phyloP scores from a whole-genome alignment of 148 eudicot species.

The Chenopodium suecicum region DNA sequence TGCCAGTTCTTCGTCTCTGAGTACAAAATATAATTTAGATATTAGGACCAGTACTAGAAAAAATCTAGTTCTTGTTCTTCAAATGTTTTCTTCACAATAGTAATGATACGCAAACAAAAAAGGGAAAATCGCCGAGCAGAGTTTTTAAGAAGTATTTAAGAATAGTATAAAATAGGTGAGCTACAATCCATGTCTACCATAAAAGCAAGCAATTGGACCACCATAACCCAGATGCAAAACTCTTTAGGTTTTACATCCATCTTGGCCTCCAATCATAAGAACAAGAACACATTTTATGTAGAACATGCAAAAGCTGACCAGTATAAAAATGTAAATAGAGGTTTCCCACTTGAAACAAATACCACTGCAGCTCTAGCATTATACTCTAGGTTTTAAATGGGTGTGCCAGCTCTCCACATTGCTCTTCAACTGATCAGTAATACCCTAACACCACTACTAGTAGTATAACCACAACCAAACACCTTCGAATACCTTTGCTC shows the following conservation, averaged over 20 bases:
- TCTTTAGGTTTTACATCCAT: neutral
- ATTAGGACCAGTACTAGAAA: neutral
- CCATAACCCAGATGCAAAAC: neutral
- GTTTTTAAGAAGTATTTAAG: neutral
- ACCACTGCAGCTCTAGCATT: no score
- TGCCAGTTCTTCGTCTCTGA: slow-evolving; percentile 94
- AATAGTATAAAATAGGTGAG: neutral
- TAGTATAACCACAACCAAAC: neutral
- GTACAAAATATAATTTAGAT: slow-evolving; percentile 15
- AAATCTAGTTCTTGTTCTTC: neutral
- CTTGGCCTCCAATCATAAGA: no score
- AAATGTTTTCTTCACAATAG: neutral
- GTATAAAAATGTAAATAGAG: neutral
- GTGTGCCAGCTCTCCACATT: no score
- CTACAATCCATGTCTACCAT: neutral
- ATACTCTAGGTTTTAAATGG: no score
- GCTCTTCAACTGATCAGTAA: no score
- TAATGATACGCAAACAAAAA: neutral
- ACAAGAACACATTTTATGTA: neutral
- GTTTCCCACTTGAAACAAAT: neutral
- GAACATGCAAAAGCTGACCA: neutral
- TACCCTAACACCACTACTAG: neutral
- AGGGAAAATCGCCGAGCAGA: neutral
- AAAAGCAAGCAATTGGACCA: neutral
- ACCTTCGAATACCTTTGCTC: neutral